Evolutionary conservation across 257 asterid genomes (phyloP).

Genomic region (Asclepias syriaca): DNA sequence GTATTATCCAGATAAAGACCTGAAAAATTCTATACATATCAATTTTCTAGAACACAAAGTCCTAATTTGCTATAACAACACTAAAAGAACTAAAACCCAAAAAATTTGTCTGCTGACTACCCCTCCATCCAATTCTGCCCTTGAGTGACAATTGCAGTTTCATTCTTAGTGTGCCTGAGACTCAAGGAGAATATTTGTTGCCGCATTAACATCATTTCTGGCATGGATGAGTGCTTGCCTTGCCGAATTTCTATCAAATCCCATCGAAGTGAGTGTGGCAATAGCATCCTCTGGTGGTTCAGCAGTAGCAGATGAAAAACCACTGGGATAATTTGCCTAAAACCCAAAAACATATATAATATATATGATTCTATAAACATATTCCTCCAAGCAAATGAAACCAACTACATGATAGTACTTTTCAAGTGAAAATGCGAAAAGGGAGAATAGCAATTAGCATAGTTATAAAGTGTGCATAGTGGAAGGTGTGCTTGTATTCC

Average conservation of each 20-base stretch:
- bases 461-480: not conserved
- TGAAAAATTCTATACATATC: constrained; percentile 4
- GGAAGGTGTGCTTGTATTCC: not conserved
- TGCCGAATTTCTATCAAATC: constrained; percentile 82
- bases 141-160: not conserved
- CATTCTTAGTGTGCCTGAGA: constrained; percentile 45
- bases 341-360: constrained; percentile 7
- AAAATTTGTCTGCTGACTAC: not conserved
- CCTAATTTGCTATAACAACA: not conserved
- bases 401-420: not conserved
- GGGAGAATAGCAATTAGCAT: not conserved
- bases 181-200: constrained; percentile 92
- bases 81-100: constrained; percentile 1
- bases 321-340: constrained; percentile 57
- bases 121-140: constrained; percentile 8
- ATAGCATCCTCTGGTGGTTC: constrained; percentile 89
- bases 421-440: not conserved
- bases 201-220: constrained; percentile 76
- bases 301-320: constrained; percentile 24
- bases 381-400: not conserved
- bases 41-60: constrained; percentile 7
- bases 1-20: not conserved
- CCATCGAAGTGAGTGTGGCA: constrained; percentile 75
- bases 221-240: constrained; percentile 89
- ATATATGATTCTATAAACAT: not conserved